Conservation (phyloP, 2,329 filamentous ascomycete species). For the Cercospora citrullina region DNA sequence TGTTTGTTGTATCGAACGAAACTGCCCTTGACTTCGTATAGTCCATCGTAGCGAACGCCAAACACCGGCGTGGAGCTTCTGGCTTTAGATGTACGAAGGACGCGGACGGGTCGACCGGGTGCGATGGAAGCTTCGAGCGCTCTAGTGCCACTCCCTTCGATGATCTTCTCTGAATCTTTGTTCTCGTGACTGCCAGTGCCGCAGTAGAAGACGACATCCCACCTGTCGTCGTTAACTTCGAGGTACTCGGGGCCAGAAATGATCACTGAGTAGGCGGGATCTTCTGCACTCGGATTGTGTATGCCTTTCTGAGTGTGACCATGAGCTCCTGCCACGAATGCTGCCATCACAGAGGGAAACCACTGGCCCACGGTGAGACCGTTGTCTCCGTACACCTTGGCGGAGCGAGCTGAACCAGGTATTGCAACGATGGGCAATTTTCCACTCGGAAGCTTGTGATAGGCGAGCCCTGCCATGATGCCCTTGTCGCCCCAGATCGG, state of each 20-base stretch:
- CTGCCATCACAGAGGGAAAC: neutral
- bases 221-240: neutral
- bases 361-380: neutral
- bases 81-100: neutral
- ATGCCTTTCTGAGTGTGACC: neutral
- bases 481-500: neutral
- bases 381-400: neutral
- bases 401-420: neutral
- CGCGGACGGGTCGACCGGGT: neutral
- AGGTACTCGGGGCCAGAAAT: no score
- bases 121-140: neutral
- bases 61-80: neutral
- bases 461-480: neutral
- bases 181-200: neutral
- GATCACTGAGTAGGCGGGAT: no score
- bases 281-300: no score
- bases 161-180: neutral
- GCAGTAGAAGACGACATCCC: neutral
- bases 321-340: neutral
- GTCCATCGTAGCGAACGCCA: neutral
- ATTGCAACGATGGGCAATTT: neutral
- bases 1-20: neutral
- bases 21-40: neutral
- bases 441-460: neutral
- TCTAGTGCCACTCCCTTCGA: neutral